These are phyloP conservation scores for Blumeriella jaapii DNA, from an alignment of 2,329 filamentous ascomycete genomes.

Conservation along the genomic window DNA sequence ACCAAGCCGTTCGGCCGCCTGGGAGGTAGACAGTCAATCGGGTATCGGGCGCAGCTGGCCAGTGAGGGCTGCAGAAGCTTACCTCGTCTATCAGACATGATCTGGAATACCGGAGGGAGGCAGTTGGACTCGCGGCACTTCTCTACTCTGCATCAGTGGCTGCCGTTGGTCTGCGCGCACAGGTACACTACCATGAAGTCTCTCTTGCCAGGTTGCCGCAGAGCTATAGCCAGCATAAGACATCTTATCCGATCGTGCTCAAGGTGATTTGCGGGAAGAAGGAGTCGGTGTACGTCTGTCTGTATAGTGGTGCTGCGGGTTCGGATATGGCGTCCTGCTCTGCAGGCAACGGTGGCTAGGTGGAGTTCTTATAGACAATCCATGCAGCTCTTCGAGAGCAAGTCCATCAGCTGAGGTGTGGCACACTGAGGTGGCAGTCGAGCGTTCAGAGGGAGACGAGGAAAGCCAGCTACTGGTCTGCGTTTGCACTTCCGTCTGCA, in stretches of 20 bases:
- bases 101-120: constrained; percentile 49
- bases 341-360: constrained; percentile 22
- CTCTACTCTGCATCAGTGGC: constrained; percentile 33
- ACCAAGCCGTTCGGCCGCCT: constrained; percentile 91
- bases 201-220: constrained; percentile 28
- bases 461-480: no score
- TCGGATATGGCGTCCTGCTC: constrained; percentile 24
- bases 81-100: constrained; percentile 68
- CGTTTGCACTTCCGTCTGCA: constrained; percentile 24
- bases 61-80: constrained; percentile 23
- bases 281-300: constrained; percentile 13
- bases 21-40: constrained; percentile 21
- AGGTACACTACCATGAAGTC: constrained; percentile 28
- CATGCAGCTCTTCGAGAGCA: constrained; percentile 6
- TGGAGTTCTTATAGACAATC: constrained; percentile 26
- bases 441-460: constrained; percentile 16
- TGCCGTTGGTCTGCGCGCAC: constrained; percentile 3
- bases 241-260: constrained; percentile 18
- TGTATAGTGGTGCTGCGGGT: constrained; percentile 18
- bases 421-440: constrained; percentile 25
- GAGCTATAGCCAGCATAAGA: constrained; percentile 24
- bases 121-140: constrained; percentile 44
- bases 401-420: constrained; percentile 13
- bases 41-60: neutral
- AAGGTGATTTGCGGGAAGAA: neutral